Evolutionary conservation across 2,329 filamentous ascomycete genomes (phyloP), one percentile per base, ranked within the genome.

Genomic region (Diaporthe destruens): DNA sequence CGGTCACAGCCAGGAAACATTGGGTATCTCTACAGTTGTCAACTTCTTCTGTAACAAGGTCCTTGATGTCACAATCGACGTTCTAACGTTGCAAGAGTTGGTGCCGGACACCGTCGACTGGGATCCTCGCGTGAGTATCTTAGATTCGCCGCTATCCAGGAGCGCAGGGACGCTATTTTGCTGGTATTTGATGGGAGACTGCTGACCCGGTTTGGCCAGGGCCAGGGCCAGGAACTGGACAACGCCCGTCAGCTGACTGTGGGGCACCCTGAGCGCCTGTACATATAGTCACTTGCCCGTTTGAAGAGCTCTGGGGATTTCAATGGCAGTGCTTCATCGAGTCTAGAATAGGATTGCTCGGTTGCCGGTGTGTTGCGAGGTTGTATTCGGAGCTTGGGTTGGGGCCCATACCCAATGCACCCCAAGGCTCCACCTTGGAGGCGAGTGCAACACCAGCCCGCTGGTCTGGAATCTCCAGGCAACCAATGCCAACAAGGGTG

Each of bases 141-240:
- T 77, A 54, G 83, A 87, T 71, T 84, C 86, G 18, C 88, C 88
- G 6, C 86, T 88, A 78, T 90, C 88, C 42, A 90, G 84, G 5
- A 88, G 81, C 6, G 86, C 87, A 9, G 85, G 80, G 47, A 75
- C 73, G 39, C 25, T 47, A 14, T 8, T 68, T 20, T 61, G 55
- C 51, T 47, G 34, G 47, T 69, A 72, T 23, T 53, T 42, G 29
- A 63, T 75, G 34, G 56, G 67, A 16, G 23, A 36, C 20, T 14
- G 47, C 12, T 42, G 20, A 36, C 53, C 53, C 16, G 74, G 67
- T 23, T 56, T 63, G 8, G 67, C 49, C n/a, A 76, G 47, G n/a
- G n/a, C 32, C 8, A 75, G n/a, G n/a, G n/a, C n/a, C n/a, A n/a
- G n/a, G n/a, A n/a, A n/a, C n/a, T n/a, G n/a, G n/a, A n/a, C 1